Conservation (phyloP, 2,329 filamentous ascomycete species). For the Davidsoniella neocaledoniae region DNA sequence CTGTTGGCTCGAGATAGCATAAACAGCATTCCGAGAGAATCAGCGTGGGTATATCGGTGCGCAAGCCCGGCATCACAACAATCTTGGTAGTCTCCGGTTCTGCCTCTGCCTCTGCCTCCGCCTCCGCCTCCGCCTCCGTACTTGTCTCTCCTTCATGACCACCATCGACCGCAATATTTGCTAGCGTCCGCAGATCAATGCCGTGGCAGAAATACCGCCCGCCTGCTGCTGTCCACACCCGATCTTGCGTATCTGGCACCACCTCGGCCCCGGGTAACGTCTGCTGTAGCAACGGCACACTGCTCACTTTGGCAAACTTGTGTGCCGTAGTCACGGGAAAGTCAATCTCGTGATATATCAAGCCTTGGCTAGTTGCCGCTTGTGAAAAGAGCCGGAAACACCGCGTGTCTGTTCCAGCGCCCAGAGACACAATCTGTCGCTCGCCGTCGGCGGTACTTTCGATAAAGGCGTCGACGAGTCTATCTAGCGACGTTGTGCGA, state of each 20-base stretch:
- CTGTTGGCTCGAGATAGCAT: constrained; percentile 58
- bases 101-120: neutral
- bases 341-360: constrained; percentile 86
- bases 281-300: constrained; percentile 25
- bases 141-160: too few species aligned
- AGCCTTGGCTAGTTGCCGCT: constrained; percentile 18
- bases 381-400: constrained; percentile 55
- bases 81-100: too few species aligned
- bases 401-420: constrained; percentile 85
- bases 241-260: neutral
- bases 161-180: neutral
- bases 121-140: too few species aligned
- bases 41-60: constrained; percentile 54
- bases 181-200: constrained; percentile 51
- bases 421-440: constrained; percentile 77
- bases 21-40: constrained; percentile 91
- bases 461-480: constrained; percentile 58
- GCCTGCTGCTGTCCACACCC: constrained; percentile 16
- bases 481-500: constrained; percentile 68
- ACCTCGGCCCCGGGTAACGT: constrained; percentile 22
- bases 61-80: constrained; percentile 24
- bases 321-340: constrained; percentile 56
- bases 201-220: constrained; percentile 42
- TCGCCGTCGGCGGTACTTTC: constrained; percentile 19
- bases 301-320: constrained; percentile 42